Conservation (phyloP, 345 rosid genomes). For the Punica granatum region DNA sequence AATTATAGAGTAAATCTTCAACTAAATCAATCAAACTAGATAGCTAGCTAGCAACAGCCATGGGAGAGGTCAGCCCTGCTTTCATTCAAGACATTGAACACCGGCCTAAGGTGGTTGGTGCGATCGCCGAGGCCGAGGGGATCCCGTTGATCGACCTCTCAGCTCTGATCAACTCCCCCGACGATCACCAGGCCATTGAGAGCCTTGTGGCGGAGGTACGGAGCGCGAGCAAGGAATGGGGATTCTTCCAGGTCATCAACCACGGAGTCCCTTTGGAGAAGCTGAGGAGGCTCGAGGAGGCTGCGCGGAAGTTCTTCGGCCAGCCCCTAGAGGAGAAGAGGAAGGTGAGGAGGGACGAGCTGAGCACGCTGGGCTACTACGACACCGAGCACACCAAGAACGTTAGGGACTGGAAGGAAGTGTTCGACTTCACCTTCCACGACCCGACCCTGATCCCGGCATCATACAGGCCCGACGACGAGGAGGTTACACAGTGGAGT, state of each 20-base stretch:
- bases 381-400: conserved; percentile 63
- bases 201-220: conserved; percentile 2
- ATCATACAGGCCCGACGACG: conserved; percentile 28
- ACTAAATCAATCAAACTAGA: not conserved
- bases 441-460: conserved; percentile 49
- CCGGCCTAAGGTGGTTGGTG: conserved; percentile 19
- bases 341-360: conserved; percentile 47
- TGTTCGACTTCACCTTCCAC: conserved; percentile 42
- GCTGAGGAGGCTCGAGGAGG: conserved; percentile 18
- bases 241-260: conserved; percentile 43
- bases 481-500: conserved; percentile 24
- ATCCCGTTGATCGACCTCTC: conserved; percentile 33
- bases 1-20: not conserved
- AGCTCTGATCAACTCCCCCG: not conserved
- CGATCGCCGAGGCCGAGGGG: conserved; percentile 10
- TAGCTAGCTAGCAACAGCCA: not conserved
- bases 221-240: conserved; percentile 50
- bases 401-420: conserved; percentile 62
- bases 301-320: conserved; percentile 34
- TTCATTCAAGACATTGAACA: conserved; percentile 27
- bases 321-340: conserved; percentile 41
- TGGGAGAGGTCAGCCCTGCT: conserved; percentile 17
- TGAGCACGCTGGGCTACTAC: conserved; percentile 42
- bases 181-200: not conserved
- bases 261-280: conserved; percentile 22